Evolutionary conservation across 2,329 filamentous ascomycete genomes (phyloP).

Genomic region (Phaeosphaeriaceae sp.): DNA sequence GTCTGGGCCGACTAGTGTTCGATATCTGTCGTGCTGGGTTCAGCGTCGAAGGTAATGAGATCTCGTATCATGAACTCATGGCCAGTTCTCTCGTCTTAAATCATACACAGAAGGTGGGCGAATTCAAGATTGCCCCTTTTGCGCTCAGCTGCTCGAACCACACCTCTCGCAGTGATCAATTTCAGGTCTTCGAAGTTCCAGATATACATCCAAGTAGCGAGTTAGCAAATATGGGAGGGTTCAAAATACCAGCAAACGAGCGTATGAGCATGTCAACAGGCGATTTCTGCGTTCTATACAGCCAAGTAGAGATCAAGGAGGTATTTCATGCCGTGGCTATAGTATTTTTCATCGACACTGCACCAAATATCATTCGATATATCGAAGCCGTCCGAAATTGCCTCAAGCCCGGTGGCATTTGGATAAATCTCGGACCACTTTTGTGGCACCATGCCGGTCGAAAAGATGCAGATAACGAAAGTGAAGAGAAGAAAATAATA

Average conservation of each 20-base stretch:
- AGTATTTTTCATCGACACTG: conserved; percentile 97
- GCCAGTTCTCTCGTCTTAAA: conserved; percentile 81
- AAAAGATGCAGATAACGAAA: conserved; percentile 3
- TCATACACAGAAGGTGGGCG: conserved; percentile 62
- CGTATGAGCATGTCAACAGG: conserved; percentile 92
- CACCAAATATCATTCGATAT: conserved; percentile 89
- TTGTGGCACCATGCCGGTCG: conserved; percentile 95
- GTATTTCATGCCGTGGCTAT: conserved; percentile 83
- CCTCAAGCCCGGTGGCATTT: conserved; percentile 76
- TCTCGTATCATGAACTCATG: conserved; percentile 95
- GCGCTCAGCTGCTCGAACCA: conserved; percentile 90
- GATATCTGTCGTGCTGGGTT: conserved; percentile 80
- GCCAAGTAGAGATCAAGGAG: conserved; percentile 64
- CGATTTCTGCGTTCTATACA: conserved; percentile 90
- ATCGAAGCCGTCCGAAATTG: conserved; percentile 82
- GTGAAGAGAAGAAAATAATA: conserved; percentile 16
- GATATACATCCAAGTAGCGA: conserved; percentile 65
- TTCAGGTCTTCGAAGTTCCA: conserved; percentile 75
- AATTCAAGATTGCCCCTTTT: conserved; percentile 84
- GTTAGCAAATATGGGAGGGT: conserved; percentile 33
- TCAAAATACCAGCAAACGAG: conserved; percentile 55
- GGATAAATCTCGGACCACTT: conserved; percentile 89
- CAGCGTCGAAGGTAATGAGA: conserved; percentile 84
- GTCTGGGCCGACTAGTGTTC: conserved; percentile 85
- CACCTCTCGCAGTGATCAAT: conserved; percentile 72